These are phyloP conservation scores for Penicillium pulvis DNA, from an alignment of 495 filamentous ascomycete species.

Conservation along the genomic window DNA sequence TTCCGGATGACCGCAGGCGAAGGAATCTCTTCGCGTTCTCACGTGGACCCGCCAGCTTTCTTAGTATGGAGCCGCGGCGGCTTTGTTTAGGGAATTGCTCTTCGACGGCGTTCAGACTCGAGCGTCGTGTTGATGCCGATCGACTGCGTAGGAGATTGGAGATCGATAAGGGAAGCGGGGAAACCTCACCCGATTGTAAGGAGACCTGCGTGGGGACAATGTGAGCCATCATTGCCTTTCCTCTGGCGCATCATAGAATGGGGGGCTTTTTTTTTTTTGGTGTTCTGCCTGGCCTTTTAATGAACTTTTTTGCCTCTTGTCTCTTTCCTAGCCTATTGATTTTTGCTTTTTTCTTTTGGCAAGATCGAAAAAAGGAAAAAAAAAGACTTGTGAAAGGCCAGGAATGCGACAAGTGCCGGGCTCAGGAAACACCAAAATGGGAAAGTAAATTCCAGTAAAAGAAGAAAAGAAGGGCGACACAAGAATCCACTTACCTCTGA, in stretches of 20 bases:
- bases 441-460: constrained; percentile 1
- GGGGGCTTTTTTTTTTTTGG: background rate
- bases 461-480: constrained; percentile 11
- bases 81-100: constrained; percentile 31
- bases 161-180: constrained; percentile 26
- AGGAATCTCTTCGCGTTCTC: constrained; percentile 55
- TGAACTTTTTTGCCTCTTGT: background rate
- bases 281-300: background rate
- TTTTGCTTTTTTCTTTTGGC: background rate
- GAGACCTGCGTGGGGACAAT: constrained; percentile 31
- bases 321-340: background rate
- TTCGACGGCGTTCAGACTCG: constrained; percentile 24
- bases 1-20: constrained; percentile 40
- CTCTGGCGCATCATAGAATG: background rate
- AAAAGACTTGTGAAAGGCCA: background rate
- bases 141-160: constrained; percentile 31
- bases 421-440: background rate
- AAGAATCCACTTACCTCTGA: constrained; percentile 14
- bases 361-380: background rate
- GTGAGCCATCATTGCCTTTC: constrained; percentile 39
- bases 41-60: constrained; percentile 50
- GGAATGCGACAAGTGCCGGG: background rate
- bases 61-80: constrained; percentile 38
- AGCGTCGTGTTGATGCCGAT: constrained; percentile 24
- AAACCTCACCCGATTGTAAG: constrained; percentile 25